Base-by-base conservation (phyloP, 2,329 filamentous ascomycete genomes). In the Trichoderma oligosporum region DNA sequence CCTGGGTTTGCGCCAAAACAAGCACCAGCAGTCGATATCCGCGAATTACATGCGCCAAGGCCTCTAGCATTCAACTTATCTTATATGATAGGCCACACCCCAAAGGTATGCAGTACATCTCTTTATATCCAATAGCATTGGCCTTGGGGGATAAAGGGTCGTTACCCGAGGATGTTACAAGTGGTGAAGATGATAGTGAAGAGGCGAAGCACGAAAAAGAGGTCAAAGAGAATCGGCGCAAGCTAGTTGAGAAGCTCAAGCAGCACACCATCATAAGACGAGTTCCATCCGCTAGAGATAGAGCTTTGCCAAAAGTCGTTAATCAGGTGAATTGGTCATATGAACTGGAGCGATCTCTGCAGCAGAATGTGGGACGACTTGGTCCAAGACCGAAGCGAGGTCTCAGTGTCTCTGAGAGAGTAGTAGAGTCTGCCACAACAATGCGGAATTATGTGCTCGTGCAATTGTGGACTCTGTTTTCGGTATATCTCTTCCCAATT, bases 321-420 rank as follows among this genome's bases (percentile, higher is more conserved):
- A 91, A 92, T 65, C 93, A 97, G 73, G 88, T 97, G 70, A 99
- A 99, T 68, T 99, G 94, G 80, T 91, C 92, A 0, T 91, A 87
- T 76, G 95, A 99, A 71, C 80, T 99, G 57, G 87, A 94, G 61
- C 81, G 85, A 64, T 78, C 96, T 36, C 78, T 99, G 63, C 91
- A 96, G 65, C 93, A 88, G 68, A 99, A 97, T 66, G 88, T 91
- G 41, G 85, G 86, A n/a, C 79, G 93, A 35, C 85, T 99, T 47
- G 89, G 91, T 0, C 84, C 88, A 35, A 84, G 93, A 31, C 84
- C 86, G 45, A 92, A 92, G 72, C 84, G 94, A 62, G 87, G 87
- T 54, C 80, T 96, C 61, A 99, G 94, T 71, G 93, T 99, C 47
- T 93, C 91, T 39, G 94, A 99, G 76, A 83, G 90, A 47, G 89